A percentile compares a stretch with the other conserved stretches of the same genome.
Evolutionary conservation across 305 asterid genomes (phyloP).

Genomic region (Fraxinus platypoda): DNA sequence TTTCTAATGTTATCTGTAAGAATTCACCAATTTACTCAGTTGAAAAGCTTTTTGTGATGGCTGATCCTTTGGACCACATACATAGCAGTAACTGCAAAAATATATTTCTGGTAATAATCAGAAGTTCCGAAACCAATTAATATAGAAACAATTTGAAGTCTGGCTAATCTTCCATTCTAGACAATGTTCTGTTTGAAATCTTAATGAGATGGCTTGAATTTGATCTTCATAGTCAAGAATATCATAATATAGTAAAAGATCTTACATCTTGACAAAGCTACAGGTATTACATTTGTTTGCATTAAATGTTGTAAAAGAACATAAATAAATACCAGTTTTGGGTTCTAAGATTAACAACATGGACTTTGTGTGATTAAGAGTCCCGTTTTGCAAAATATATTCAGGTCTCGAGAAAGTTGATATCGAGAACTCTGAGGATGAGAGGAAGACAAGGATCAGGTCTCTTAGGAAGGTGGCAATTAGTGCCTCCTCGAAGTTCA

Average conservation of each 20-base stretch:
- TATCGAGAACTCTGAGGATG: slow-evolving; percentile 59
- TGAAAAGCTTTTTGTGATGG: not conserved
- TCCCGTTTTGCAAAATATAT: not conserved
- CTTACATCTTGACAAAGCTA: not conserved
- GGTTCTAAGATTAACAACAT: not conserved
- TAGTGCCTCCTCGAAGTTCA: slow-evolving; percentile 81
- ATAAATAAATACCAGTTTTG: not conserved
- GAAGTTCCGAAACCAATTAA: not conserved
- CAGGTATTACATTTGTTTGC: not conserved
- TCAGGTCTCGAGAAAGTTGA: slow-evolving; percentile 73
- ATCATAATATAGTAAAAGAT: not conserved
- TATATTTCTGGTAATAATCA: not conserved
- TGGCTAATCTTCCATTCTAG: not conserved
- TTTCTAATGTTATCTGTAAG: not conserved
- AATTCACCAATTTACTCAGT: not conserved
- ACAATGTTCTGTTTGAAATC: not conserved
- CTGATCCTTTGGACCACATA: not conserved
- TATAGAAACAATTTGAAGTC: not conserved
- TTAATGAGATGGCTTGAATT: not conserved
- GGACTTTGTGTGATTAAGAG: not conserved
- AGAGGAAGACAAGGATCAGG: slow-evolving; percentile 65
- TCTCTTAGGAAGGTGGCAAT: slow-evolving; percentile 83
- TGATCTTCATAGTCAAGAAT: not conserved
- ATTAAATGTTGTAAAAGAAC: not conserved
- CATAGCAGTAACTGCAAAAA: not conserved